These are phyloP conservation scores for Cytospora mali DNA, from an alignment of 2,329 filamentous ascomycete species.

Conservation along the genomic window DNA sequence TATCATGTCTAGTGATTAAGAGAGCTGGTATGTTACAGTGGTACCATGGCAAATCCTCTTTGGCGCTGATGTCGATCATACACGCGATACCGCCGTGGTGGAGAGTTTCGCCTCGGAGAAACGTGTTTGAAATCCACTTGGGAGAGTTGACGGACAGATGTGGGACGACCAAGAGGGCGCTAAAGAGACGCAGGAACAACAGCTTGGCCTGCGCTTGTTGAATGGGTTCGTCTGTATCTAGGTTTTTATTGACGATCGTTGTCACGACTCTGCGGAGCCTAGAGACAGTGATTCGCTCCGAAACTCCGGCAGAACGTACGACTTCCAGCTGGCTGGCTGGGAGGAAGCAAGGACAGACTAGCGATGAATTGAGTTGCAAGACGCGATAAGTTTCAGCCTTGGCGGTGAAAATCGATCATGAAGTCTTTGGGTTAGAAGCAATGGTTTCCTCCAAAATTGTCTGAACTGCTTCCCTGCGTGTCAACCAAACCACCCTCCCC, in stretches of 20 bases:
- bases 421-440: constrained; percentile 5
- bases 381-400: constrained; percentile 16
- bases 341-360: neutral
- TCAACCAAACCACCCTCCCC: neutral
- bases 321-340: neutral
- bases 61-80: constrained; percentile 15
- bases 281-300: neutral
- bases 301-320: constrained; percentile 3
- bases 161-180: constrained; percentile 17
- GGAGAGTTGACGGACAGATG: constrained; percentile 7
- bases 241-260: constrained; percentile 1
- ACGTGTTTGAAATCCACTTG: constrained; percentile 11
- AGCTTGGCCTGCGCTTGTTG: constrained; percentile 15
- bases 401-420: constrained; percentile 3
- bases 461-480: neutral
- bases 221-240: constrained; percentile 16
- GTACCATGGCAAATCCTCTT: neutral
- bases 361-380: constrained; percentile 18
- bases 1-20: neutral
- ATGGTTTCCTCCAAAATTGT: neutral
- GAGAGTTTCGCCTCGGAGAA: constrained; percentile 1
- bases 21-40: neutral
- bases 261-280: constrained; percentile 6
- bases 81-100: constrained; percentile 11
- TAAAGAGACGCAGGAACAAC: constrained; percentile 25